Conservation (phyloP, 140 eudicot species). For the Anethum foeniculum region DNA sequence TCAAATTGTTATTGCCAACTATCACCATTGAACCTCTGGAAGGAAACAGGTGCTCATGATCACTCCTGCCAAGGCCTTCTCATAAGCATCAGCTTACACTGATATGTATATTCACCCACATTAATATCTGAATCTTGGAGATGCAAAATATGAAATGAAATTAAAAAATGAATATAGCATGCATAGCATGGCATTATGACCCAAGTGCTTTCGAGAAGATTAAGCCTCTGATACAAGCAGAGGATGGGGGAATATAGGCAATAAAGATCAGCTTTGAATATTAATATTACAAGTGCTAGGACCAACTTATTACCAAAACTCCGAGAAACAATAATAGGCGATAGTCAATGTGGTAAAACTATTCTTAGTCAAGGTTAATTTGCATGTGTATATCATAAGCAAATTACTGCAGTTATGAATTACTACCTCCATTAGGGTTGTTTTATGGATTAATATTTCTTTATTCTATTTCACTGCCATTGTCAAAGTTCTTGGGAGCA, state of each 20-base stretch:
- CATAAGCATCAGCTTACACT: not conserved
- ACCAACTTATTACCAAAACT: not conserved
- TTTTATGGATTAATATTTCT: too few species aligned
- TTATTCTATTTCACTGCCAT: too few species aligned
- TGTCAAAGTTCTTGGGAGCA: too few species aligned
- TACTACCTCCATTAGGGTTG: too few species aligned
- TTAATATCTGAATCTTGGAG: not conserved
- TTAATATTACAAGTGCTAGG: not conserved
- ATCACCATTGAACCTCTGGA: not conserved
- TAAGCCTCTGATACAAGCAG: slow-evolving; percentile 4
- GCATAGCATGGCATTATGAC: slow-evolving; percentile 14
- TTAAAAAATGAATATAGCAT: not conserved
- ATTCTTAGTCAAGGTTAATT: not conserved
- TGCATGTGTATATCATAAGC: not conserved
- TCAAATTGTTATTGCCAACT: slow-evolving; percentile 4
- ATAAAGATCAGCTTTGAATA: slow-evolving; percentile 5
- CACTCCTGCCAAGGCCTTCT: slow-evolving; percentile 12
- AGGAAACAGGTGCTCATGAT: slow-evolving; percentile 9
- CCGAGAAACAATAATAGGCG: not conserved
- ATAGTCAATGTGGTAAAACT: not conserved
- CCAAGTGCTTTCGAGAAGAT: slow-evolving; percentile 10
- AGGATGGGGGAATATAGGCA: not conserved
- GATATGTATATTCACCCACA: not conserved
- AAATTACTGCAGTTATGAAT: too few species aligned
- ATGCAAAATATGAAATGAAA: not conserved